Evolutionary conservation across 495 filamentous ascomycete species (phyloP).

Genomic region (Lasiosphaeriaceae sp.): DNA sequence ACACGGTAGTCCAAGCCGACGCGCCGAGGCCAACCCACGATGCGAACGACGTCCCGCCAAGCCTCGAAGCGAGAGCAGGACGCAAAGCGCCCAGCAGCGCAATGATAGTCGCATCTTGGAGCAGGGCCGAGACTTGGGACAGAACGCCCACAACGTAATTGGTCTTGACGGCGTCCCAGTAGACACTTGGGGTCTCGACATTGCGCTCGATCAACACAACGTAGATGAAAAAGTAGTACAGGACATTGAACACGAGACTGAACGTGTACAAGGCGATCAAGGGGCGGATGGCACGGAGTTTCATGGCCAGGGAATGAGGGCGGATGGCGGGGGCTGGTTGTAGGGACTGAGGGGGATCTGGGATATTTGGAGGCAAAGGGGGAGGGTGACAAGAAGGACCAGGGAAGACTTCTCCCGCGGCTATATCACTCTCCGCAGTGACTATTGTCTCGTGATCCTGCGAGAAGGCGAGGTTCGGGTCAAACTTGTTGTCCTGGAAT

Average conservation of each 20-base stretch:
- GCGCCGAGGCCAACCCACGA: constrained; percentile 5
- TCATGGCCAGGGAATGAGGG: neutral
- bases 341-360: too few relatives aligned
- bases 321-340: too few relatives aligned
- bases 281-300: neutral
- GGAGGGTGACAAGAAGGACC: too few relatives aligned
- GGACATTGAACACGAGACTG: neutral
- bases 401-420: too few relatives aligned
- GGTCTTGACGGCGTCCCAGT: constrained; percentile 11
- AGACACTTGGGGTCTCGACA: constrained; percentile 6
- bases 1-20: constrained; percentile 3
- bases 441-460: too few relatives aligned
- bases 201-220: constrained; percentile 5
- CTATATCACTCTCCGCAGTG: too few relatives aligned
- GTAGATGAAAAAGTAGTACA: constrained; percentile 8
- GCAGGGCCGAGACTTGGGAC: constrained; percentile 8
- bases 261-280: neutral
- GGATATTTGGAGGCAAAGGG: too few relatives aligned
- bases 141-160: constrained; percentile 12
- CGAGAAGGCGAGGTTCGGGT: too few relatives aligned
- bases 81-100: constrained; percentile 4
- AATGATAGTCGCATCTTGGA: constrained; percentile 5
- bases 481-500: too few relatives aligned
- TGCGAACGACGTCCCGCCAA: neutral
- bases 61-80: neutral